A percentile compares a stretch with the other conserved stretches of the same genome.
These are phyloP conservation scores for Reutealis trisperma DNA, from an alignment of 345 rosid genomes.

Conservation along the genomic window DNA sequence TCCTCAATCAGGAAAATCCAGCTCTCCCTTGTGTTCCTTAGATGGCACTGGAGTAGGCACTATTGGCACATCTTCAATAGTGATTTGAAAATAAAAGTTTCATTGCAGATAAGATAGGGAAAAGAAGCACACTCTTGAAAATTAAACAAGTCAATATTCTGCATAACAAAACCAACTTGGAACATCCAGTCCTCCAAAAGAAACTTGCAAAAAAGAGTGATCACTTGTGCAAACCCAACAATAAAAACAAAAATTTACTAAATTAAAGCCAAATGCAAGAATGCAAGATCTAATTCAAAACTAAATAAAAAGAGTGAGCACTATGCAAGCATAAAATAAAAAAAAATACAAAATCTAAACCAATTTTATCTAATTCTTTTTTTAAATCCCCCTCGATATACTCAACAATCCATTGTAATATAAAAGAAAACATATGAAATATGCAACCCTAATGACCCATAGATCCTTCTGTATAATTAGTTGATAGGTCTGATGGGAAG, in stretches of 20 bases:
- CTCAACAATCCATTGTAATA: too few species aligned
- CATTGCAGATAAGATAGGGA: constrained; percentile 10
- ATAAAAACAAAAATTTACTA: too few species aligned
- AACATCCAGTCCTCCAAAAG: too few species aligned
- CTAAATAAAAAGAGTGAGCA: background rate
- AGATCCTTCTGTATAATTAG: background rate
- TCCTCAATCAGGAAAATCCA: constrained; percentile 68
- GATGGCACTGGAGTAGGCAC: constrained; percentile 53
- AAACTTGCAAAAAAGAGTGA: too few species aligned
- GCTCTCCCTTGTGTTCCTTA: constrained; percentile 43
- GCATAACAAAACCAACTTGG: background rate
- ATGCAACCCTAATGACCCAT: background rate
- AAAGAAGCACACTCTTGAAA: background rate
- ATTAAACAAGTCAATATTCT: too few species aligned
- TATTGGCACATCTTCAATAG: constrained; percentile 68
- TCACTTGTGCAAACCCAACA: too few species aligned
- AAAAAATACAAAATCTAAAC: background rate
- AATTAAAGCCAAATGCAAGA: too few species aligned
- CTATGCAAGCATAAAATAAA: background rate
- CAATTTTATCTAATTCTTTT: background rate
- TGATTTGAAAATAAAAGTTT: constrained; percentile 41
- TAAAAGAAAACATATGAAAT: background rate
- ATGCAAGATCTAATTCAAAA: background rate
- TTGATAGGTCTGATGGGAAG: background rate
- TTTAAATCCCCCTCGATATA: too few species aligned